Evolutionary conservation across 768 basidiomycete genomes (phyloP).

Genomic region (Neoboletus brunneissimus): DNA sequence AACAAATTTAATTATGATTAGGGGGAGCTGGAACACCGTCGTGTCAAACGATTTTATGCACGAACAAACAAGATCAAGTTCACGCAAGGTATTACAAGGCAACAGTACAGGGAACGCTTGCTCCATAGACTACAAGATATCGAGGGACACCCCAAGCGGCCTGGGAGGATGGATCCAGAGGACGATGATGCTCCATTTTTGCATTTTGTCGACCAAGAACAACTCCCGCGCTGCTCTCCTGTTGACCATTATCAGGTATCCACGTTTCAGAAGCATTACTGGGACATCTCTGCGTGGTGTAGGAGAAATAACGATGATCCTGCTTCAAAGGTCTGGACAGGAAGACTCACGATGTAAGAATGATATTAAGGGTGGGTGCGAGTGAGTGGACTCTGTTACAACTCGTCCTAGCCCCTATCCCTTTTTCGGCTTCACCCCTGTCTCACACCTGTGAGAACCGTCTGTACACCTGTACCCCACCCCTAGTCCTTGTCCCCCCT

Average conservation of each 20-base stretch:
- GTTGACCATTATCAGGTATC: constrained; percentile 26
- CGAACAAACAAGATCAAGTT: constrained; percentile 36
- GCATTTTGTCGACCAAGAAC: constrained; percentile 7
- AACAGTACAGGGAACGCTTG: constrained; percentile 15
- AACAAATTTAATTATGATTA: not conserved
- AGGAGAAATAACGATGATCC: too few species aligned
- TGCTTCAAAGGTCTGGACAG: too few species aligned
- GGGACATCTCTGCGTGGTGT: too few species aligned
- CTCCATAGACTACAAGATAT: not conserved
- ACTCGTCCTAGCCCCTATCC: too few species aligned
- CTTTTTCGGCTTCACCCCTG: too few species aligned
- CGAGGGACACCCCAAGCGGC: not conserved
- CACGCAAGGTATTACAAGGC: constrained; percentile 29
- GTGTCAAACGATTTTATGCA: constrained; percentile 37
- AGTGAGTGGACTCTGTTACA: too few species aligned
- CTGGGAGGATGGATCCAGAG: too few species aligned
- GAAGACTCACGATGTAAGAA: too few species aligned
- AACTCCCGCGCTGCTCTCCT: not conserved
- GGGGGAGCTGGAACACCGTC: constrained; percentile 36
- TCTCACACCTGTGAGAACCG: too few species aligned
- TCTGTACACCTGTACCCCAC: too few species aligned
- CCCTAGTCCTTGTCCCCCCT: too few species aligned
- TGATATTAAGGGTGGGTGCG: too few species aligned
- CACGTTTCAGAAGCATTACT: not conserved
- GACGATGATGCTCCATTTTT: not conserved